Evolutionary conservation across 2,329 filamentous ascomycete species (phyloP).

Genomic region (Fusarium pseudoanthophilum): DNA sequence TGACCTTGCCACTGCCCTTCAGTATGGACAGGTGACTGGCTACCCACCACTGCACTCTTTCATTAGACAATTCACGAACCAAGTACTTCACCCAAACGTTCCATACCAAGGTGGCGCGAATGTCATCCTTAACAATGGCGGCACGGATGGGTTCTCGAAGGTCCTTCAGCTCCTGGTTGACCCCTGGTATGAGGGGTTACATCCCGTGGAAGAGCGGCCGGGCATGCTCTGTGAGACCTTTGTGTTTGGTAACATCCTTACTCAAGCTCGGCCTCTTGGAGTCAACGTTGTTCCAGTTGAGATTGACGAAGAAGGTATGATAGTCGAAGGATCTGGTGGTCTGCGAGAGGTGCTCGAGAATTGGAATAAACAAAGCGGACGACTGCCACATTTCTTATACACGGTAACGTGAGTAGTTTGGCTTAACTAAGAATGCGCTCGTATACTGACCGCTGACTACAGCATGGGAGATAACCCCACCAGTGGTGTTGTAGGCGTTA

Average conservation of each 20-base stretch:
- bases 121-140: conserved; percentile 81
- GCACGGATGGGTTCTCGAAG: conserved; percentile 88
- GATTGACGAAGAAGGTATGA: conserved; percentile 84
- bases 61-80: conserved; percentile 79
- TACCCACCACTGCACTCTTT: conserved; percentile 83
- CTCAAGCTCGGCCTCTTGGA: conserved; percentile 73
- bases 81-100: conserved; percentile 82
- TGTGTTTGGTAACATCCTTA: conserved; percentile 81
- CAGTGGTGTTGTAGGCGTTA: conserved; percentile 76
- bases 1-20: conserved; percentile 82
- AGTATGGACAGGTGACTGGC: conserved; percentile 86
- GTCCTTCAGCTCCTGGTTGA: conserved; percentile 79
- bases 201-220: conserved; percentile 76
- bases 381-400: conserved; percentile 85
- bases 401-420: conserved; percentile 78
- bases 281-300: conserved; percentile 78
- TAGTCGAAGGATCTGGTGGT: conserved; percentile 76
- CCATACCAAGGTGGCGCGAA: conserved; percentile 83
- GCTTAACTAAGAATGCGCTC: not conserved
- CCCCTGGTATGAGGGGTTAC: conserved; percentile 75
- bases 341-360: conserved; percentile 81
- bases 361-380: conserved; percentile 81
- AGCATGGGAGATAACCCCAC: conserved; percentile 84
- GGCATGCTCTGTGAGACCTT: conserved; percentile 83
- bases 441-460: not conserved